Base-by-base conservation (phyloP, 2,329 filamentous ascomycete species). In the Aspergillus sp. region DNA sequence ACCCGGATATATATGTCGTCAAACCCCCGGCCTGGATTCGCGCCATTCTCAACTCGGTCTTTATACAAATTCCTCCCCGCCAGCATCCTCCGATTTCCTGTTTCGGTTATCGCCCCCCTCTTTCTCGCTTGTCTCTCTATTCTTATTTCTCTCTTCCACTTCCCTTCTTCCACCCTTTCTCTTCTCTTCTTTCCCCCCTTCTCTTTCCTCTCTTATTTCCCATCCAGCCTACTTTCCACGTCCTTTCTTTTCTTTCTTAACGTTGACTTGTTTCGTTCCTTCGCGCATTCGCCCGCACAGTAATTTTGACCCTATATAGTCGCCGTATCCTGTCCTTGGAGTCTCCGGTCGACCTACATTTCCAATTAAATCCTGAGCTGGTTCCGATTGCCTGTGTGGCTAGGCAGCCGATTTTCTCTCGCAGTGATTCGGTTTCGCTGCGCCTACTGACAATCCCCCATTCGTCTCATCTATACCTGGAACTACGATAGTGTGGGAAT, bases 251-350 rank as follows among this genome's bases (percentile, higher is more conserved):
- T 56, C 48, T 57, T 54, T 49, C 33, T 53, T 47, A 49, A 51
- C 47, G 52, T 51, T 58, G 51, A 52, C 53, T 51, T 56, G 53
- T 53, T 58, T 55, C 55, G 47, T 58, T 48, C 49, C 47, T 51
- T 48, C 54, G 62, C 65, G 60, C 65, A 57, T 66, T 67, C 60
- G 64, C 60, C 63, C 59, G 53, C 60, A 60, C 58, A 52, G 53
- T 64, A 61, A 64, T 62, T 58, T 53, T 53, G 49, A 49, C 45
- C 43, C 45, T 54, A 46, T 53, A 53, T 49, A 50, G 32, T 41
- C 43, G 39, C 41, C 49, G 35, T 37, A 25, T 23, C 33, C 15
- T 46, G 41, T 41, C 46, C 33, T 37, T 42, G 42, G 27, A 48
- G 48, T 50, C 50, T 38, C 9, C 9, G 10, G 25, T 30, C 12